Evolutionary conservation across 306 rosid genomes (phyloP).

Genomic region (Nissolia schottii): DNA sequence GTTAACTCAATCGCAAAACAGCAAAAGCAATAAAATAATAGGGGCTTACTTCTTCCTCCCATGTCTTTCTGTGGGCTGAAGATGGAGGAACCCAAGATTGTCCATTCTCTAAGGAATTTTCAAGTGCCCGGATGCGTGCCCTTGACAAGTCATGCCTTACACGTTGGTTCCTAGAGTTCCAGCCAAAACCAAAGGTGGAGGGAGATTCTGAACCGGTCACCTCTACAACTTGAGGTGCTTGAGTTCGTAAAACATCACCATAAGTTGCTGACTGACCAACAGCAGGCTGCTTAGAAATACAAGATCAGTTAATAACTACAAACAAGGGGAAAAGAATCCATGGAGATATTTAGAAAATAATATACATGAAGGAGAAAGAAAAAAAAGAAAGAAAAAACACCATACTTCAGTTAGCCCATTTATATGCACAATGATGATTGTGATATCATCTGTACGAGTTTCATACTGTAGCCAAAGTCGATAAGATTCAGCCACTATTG

Average conservation of each 20-base stretch:
- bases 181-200: conserved; percentile 62
- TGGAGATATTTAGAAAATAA: background rate
- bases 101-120: conserved; percentile 88
- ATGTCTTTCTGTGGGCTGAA: conserved; percentile 90
- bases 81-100: conserved; percentile 94
- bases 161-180: conserved; percentile 68
- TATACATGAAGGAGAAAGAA: background rate
- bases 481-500: conserved; percentile 96
- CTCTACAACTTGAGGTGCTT: conserved; percentile 82
- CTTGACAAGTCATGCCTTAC: conserved; percentile 85
- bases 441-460: conserved; percentile 99
- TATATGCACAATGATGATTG: conserved; percentile 89
- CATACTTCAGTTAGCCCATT: conserved; percentile 78
- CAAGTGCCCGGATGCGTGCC: conserved; percentile 90
- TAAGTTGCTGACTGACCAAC: conserved; percentile 52
- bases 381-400: conserved; percentile 5
- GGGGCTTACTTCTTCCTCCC: conserved; percentile 91
- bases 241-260: conserved; percentile 36
- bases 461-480: conserved; percentile 96
- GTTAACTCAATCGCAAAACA: conserved; percentile 11
- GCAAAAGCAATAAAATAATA: background rate
- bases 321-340: background rate
- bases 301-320: conserved; percentile 19
- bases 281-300: conserved; percentile 40
- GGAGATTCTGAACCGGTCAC: conserved; percentile 95